phyloP scores from a whole-genome alignment of 768 basidiomycete species.

The Russula abietina region DNA sequence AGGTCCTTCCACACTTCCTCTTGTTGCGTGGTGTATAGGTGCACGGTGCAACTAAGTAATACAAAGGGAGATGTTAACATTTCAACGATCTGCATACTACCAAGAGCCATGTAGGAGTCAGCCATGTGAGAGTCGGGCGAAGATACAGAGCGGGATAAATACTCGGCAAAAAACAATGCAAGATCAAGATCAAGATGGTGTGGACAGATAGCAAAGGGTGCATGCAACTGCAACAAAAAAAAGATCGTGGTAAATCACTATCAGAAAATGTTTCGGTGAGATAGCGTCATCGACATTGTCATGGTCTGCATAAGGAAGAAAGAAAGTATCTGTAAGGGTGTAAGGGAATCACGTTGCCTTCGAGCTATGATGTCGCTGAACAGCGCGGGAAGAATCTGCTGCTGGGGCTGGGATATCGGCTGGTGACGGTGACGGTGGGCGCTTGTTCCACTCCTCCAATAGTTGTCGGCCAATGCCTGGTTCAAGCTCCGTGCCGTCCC shows the following conservation, averaged over 20 bases:
- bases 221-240: background rate
- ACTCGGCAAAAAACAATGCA: background rate
- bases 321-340: too few species aligned
- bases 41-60: too few species aligned
- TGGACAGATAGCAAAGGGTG: background rate
- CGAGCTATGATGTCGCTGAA: conserved; percentile 6
- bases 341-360: conserved; percentile 4
- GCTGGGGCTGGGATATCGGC: conserved; percentile 8
- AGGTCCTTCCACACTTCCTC: background rate
- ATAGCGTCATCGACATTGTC: background rate
- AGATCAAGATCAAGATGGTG: background rate
- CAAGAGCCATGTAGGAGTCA: background rate
- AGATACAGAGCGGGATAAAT: background rate
- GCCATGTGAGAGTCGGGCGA: background rate
- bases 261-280: too few species aligned
- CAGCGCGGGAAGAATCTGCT: conserved; percentile 9
- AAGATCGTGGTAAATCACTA: too few species aligned
- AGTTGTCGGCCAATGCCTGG: conserved; percentile 63
- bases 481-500: conserved; percentile 91
- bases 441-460: conserved; percentile 60
- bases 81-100: background rate
- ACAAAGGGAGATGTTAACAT: background rate
- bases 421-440: conserved; percentile 27
- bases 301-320: too few species aligned
- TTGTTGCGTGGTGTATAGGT: background rate